phyloP scores from a whole-genome alignment of 108 stramenopile species.

The Nitzschia inconspicua region DNA sequence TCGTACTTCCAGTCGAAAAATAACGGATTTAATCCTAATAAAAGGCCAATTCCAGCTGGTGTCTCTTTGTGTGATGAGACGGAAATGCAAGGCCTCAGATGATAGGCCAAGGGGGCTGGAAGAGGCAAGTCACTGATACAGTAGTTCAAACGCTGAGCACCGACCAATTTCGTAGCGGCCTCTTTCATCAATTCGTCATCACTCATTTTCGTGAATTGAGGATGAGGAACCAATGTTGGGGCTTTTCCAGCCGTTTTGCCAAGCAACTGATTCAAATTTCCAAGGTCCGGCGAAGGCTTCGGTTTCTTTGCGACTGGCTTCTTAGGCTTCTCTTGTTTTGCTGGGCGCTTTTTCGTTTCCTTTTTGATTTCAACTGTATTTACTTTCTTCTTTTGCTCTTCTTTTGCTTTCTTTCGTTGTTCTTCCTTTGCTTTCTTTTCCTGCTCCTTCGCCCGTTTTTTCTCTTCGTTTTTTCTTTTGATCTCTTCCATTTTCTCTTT shows the following conservation, averaged over 20 bases:
- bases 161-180: constrained; percentile 15
- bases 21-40: constrained; percentile 57
- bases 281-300: constrained; percentile 12
- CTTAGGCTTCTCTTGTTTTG: not conserved
- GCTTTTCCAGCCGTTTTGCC: constrained; percentile 42
- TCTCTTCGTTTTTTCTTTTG: constrained; percentile 26
- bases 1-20: constrained; percentile 65
- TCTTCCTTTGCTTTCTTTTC: constrained; percentile 17
- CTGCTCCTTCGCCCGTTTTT: constrained; percentile 10
- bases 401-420: constrained; percentile 16
- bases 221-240: constrained; percentile 43
- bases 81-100: constrained; percentile 33
- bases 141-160: constrained; percentile 29
- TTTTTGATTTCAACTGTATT: constrained; percentile 12
- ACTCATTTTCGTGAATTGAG: constrained; percentile 36
- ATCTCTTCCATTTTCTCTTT: constrained; percentile 40
- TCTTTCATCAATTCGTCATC: constrained; percentile 39
- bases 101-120: constrained; percentile 16
- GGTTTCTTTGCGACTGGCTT: constrained; percentile 6
- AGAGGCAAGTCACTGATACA: constrained; percentile 13
- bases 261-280: constrained; percentile 27
- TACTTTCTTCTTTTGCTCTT: constrained; percentile 23
- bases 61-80: constrained; percentile 3
- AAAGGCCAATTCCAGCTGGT: constrained; percentile 32
- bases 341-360: constrained; percentile 8